phyloP scores from a whole-genome alignment of 768 basidiomycete species.

The Epithele typhae region DNA sequence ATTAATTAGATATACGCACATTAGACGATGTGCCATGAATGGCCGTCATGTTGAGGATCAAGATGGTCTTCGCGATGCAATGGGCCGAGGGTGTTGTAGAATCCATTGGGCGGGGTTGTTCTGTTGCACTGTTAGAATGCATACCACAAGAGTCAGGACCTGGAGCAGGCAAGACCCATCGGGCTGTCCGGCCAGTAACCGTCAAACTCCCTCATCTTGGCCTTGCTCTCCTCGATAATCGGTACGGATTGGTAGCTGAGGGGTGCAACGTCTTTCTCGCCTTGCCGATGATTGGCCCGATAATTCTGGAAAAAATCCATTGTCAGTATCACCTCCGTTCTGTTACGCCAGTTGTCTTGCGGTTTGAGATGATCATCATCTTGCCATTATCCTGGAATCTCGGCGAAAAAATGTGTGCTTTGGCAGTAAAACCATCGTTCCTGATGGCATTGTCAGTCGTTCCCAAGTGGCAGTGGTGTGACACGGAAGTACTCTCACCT shows the following conservation, averaged over 20 bases:
- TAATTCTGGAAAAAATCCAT: conserved; percentile 18
- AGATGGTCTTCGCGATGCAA: conserved; percentile 22
- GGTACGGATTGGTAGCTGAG: conserved; percentile 22
- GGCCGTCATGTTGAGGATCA: conserved; percentile 24
- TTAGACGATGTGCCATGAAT: conserved; percentile 16
- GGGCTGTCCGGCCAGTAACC: conserved; percentile 28
- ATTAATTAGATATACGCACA: too few relatives aligned
- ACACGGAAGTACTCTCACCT: conserved; percentile 21
- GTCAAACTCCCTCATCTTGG: conserved; percentile 21
- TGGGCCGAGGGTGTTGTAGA: conserved; percentile 21
- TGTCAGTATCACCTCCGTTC: not conserved
- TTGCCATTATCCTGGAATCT: conserved; percentile 23
- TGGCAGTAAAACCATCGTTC: conserved; percentile 22
- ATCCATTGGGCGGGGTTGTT: conserved; percentile 31
- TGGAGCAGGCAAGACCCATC: conserved; percentile 24
- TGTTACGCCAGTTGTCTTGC: conserved; percentile 17
- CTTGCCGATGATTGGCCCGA: conserved; percentile 12
- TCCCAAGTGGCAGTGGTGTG: too few relatives aligned
- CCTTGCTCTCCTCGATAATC: conserved; percentile 26
- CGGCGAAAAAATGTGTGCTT: conserved; percentile 28
- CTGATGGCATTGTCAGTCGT: too few relatives aligned
- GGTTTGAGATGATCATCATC: conserved; percentile 28
- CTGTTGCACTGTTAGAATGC: too few relatives aligned
- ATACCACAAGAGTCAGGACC: too few relatives aligned
- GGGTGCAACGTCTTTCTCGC: conserved; percentile 3